Evolutionary conservation across 2,329 filamentous ascomycete species (phyloP).

Genomic region (Akanthomyces lecanii): DNA sequence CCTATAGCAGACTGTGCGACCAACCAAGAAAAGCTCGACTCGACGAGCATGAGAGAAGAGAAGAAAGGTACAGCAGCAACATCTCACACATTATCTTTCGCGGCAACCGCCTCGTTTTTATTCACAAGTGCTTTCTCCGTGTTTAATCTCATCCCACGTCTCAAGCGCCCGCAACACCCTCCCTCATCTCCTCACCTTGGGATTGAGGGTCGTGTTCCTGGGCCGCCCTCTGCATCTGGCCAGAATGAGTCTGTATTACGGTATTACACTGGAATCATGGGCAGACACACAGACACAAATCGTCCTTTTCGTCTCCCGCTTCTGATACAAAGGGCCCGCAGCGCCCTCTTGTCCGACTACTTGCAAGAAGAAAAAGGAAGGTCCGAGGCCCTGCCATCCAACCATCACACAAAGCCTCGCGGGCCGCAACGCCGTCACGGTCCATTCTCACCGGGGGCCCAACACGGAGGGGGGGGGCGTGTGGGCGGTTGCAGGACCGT

Average conservation of each 20-base stretch:
- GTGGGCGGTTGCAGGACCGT: constrained; percentile 4
- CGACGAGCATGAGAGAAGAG: not conserved
- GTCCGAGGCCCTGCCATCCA: not conserved
- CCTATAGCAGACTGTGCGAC: not conserved
- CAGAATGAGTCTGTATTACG: not conserved
- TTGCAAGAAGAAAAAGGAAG: not conserved
- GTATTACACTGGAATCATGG: not conserved
- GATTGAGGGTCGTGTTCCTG: not conserved
- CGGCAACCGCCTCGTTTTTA: constrained; percentile 1
- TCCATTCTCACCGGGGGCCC: not conserved
- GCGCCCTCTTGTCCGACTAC: not conserved
- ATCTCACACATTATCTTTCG: not conserved
- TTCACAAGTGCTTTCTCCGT: not conserved
- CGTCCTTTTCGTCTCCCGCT: not conserved
- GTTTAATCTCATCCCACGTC: not conserved
- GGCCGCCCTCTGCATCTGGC: not conserved
- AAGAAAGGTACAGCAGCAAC: not conserved
- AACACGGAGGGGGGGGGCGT: not conserved
- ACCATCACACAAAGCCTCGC: not conserved
- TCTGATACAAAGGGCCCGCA: not conserved
- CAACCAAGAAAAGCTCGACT: not conserved
- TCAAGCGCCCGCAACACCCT: constrained; percentile 5
- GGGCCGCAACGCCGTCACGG: not conserved
- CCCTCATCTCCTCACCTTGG: not conserved
- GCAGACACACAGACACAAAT: not conserved